These are phyloP conservation scores for Suaeda aralocaspica DNA, from an alignment of 148 eudicot genomes.

Conservation along the genomic window DNA sequence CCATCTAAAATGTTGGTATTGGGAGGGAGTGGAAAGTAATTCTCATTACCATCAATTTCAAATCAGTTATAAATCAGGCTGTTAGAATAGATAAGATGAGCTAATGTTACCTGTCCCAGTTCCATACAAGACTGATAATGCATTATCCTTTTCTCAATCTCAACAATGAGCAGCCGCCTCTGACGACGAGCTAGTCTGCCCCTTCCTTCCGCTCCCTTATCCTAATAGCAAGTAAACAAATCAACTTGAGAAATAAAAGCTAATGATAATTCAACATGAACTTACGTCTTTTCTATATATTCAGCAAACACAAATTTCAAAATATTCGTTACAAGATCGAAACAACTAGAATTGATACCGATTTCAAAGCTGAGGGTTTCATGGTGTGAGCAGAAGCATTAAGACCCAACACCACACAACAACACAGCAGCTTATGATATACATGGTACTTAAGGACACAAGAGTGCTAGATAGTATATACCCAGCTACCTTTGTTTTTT, in stretches of 20 bases:
- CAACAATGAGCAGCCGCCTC: constrained; percentile 80
- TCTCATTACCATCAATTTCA: too few species aligned
- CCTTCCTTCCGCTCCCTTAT: constrained; percentile 87
- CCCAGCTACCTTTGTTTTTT: too few species aligned
- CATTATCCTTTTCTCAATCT: constrained; percentile 84
- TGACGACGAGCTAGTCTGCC: constrained; percentile 91
- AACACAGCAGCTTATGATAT: too few species aligned
- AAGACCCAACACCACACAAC: too few species aligned
- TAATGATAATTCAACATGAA: constrained; percentile 4
- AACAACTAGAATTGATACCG: background rate
- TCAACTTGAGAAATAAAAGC: background rate
- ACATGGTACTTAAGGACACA: too few species aligned
- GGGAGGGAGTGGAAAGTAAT: too few species aligned
- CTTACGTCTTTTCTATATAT: background rate
- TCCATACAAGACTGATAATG: constrained; percentile 68
- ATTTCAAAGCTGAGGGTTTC: too few species aligned
- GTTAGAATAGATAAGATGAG: background rate
- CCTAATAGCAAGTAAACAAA: constrained; percentile 36
- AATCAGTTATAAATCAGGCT: too few species aligned
- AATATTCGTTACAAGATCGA: too few species aligned
- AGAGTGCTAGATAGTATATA: too few species aligned
- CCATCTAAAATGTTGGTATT: too few species aligned
- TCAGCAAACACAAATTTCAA: too few species aligned
- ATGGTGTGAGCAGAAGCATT: background rate
- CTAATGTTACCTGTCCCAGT: constrained; percentile 57